Evolutionary conservation across 2,329 filamentous ascomycete genomes (phyloP).

Genomic region (Emergomyces africanus): DNA sequence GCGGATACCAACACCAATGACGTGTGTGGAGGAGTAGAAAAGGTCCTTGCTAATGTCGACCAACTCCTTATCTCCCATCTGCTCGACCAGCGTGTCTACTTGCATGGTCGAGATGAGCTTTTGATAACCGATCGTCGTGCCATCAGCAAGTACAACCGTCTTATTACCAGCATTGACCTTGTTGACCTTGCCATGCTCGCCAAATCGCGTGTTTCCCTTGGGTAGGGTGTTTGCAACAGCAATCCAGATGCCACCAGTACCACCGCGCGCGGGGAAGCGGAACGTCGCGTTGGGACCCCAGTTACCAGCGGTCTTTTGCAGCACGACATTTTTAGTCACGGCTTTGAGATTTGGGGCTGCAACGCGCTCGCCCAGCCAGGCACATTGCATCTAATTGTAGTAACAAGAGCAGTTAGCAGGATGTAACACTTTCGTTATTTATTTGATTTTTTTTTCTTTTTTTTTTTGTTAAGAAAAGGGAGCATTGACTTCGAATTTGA

Average conservation of each 20-base stretch:
- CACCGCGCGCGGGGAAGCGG: constrained; percentile 90
- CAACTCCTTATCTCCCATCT: constrained; percentile 79
- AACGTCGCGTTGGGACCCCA: constrained; percentile 99
- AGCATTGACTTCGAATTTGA: not conserved
- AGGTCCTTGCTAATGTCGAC: constrained; percentile 74
- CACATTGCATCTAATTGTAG: constrained; percentile 76
- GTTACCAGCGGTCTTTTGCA: constrained; percentile 90
- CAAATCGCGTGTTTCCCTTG: constrained; percentile 81
- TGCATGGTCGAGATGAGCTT: constrained; percentile 95
- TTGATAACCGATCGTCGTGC: constrained; percentile 78
- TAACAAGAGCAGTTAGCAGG: not conserved
- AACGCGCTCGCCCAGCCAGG: constrained; percentile 97
- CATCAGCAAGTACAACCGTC: constrained; percentile 67
- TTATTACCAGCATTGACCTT: constrained; percentile 81
- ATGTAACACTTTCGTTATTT: not conserved
- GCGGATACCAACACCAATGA: constrained; percentile 90
- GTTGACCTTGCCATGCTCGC: constrained; percentile 68
- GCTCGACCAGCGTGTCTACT: constrained; percentile 74
- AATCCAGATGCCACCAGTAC: constrained; percentile 98
- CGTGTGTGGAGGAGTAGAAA: constrained; percentile 94
- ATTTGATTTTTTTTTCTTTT: too few species aligned
- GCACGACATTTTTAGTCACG: constrained; percentile 85
- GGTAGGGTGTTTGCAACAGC: constrained; percentile 88
- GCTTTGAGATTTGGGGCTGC: constrained; percentile 92
- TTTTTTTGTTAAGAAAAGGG: too few species aligned